Conservation (phyloP, 2,329 filamentous ascomycete species). For the Cladosporium halotolerans region DNA sequence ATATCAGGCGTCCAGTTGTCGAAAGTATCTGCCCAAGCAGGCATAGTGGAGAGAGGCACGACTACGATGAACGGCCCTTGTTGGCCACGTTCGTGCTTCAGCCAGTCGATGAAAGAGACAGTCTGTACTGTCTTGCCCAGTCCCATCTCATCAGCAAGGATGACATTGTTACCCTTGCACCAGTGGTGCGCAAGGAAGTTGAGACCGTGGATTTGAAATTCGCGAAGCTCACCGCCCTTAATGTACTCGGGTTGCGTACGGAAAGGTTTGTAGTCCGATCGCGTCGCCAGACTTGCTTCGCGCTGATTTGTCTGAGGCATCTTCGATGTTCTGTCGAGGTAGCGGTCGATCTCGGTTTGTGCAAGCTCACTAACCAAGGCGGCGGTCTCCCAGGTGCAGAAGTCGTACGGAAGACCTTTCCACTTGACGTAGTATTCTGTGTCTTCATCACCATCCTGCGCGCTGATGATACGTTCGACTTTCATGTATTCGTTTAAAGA, state of each 20-base stretch:
- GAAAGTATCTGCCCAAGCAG: slow-evolving; percentile 97
- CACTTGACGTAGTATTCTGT: slow-evolving; percentile 94
- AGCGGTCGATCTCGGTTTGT: slow-evolving; percentile 87
- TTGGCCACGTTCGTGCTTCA: slow-evolving; percentile 80
- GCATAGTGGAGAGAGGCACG: slow-evolving; percentile 94
- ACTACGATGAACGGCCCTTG: slow-evolving; percentile 95
- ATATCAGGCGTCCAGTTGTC: slow-evolving; percentile 92
- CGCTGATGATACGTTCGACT: slow-evolving; percentile 86
- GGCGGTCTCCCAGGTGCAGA: slow-evolving; percentile 86
- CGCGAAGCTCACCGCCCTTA: slow-evolving; percentile 73
- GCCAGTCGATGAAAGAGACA: slow-evolving; percentile 93
- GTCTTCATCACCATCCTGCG: slow-evolving; percentile 70
- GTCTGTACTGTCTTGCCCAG: slow-evolving; percentile 97
- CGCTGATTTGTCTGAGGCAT: slow-evolving; percentile 73
- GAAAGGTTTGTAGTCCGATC: slow-evolving; percentile 64
- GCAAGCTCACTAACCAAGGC: slow-evolving; percentile 69
- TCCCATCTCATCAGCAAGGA: slow-evolving; percentile 97
- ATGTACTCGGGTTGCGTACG: slow-evolving; percentile 82
- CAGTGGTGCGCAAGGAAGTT: slow-evolving; percentile 97
- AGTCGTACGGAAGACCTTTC: slow-evolving; percentile 77
- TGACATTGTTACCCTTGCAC: slow-evolving; percentile 90
- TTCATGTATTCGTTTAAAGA: slow-evolving; percentile 84
- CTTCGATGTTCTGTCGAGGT: slow-evolving; percentile 73
- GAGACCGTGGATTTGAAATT: slow-evolving; percentile 88
- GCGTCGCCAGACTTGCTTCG: slow-evolving; percentile 69